Evolutionary conservation across 108 stramenopile species (phyloP), one percentile per base, ranked within the genome.

Genomic region (Cyclostephanos invisitatus): DNA sequence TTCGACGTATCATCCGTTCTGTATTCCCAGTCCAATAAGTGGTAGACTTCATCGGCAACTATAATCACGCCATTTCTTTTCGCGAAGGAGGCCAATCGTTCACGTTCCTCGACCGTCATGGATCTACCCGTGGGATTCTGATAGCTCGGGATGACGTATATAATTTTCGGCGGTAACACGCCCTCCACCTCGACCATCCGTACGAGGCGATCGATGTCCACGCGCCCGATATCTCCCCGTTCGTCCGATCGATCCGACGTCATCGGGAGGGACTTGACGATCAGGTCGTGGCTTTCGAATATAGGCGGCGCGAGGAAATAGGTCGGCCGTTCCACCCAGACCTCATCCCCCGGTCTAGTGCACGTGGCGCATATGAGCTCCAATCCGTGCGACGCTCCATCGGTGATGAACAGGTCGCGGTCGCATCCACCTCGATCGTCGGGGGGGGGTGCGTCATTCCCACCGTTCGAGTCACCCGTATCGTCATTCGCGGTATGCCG

Each of bases 11-110:
- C 27, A 14, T 62, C 20, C 7, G 40, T 55, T 17, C 37, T 53
- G 15, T 47, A 27, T 24, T 80, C 73, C 82, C 84, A 90, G 64
- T 90, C 89, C 49, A 90, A 63, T 46, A 90, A 64, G 62, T 90
- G 89, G 72, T 90, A 90, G 0, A 90, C 89, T 75, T 90, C 87
- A 70, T 90, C 87, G 3, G 87, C 81, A 12, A 85, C 83, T 24
- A 90, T 36, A 15, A 88, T 35, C 49, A 90, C 68, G 48, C 72
- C 69, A 64, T 88, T 67, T 20, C 67, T 69, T 32, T 67, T 44
- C 18, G 84, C 83, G 73, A 90, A 81, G 22, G 44, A 14, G 1
- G 75, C 81, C 17, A 90, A 56, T 46, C 54, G 65, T 27, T 37
- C 67, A 27, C 87, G 68, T 53, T 90, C 83, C 11, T 76, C 66